A percentile compares a stretch with the other conserved stretches of the same genome.
Conservation (phyloP, 441 rosid species). For the Erysimum pusillum region DNA sequence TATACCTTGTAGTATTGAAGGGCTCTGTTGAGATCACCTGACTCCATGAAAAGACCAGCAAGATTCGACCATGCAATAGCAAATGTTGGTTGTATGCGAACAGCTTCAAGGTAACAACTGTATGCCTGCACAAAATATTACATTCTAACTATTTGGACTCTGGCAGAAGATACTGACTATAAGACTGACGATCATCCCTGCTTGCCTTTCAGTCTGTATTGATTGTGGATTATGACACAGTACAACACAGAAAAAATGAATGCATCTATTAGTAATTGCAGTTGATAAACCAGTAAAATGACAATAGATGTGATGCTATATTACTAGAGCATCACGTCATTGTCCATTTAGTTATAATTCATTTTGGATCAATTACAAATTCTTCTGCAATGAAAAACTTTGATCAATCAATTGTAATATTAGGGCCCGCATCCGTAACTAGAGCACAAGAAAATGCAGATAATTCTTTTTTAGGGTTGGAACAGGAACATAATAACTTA, state of each 20-base stretch:
- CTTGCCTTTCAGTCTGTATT: slow-evolving; percentile 79
- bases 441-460: slow-evolving; percentile 35
- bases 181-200: slow-evolving; percentile 87
- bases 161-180: slow-evolving; percentile 78
- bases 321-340: slow-evolving; percentile 38
- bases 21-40: slow-evolving; percentile 94
- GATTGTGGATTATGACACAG: slow-evolving; percentile 76
- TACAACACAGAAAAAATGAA: slow-evolving; percentile 87
- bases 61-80: slow-evolving; percentile 99
- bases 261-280: slow-evolving; percentile 69
- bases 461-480: slow-evolving; percentile 8
- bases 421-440: slow-evolving; percentile 19
- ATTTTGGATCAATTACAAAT: slow-evolving; percentile 20
- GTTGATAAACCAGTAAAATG: slow-evolving; percentile 40
- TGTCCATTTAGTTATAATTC: slow-evolving; percentile 29
- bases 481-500: slow-evolving; percentile 30
- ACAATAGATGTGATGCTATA: slow-evolving; percentile 44
- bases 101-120: slow-evolving; percentile 94
- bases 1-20: slow-evolving; percentile 96
- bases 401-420: slow-evolving; percentile 15
- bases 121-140: slow-evolving; percentile 96
- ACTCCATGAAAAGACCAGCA: slow-evolving; percentile 98
- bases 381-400: slow-evolving; percentile 20
- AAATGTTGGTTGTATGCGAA: slow-evolving; percentile 95
- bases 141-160: slow-evolving; percentile 80